phyloP scores from a whole-genome alignment of 495 filamentous ascomycete genomes.

The Oidiodendron maius region DNA sequence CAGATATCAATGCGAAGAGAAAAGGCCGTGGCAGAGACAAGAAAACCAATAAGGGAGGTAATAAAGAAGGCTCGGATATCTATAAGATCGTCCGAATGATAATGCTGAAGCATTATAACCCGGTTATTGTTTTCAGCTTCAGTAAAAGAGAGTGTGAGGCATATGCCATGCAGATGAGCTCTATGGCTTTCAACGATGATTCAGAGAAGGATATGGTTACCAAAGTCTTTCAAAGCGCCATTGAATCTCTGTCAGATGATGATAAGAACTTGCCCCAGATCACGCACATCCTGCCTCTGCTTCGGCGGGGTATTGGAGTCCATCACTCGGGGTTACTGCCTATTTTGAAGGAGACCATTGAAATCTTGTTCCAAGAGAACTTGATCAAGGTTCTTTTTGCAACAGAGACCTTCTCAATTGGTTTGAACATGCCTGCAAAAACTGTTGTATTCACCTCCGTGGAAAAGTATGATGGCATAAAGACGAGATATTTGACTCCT shows the following conservation, averaged over 20 bases:
- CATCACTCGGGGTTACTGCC: conserved; percentile 95
- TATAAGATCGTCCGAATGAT: conserved; percentile 98
- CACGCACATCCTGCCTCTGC: conserved; percentile 78
- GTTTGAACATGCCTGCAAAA: conserved; percentile 98
- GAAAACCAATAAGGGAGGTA: conserved; percentile 80
- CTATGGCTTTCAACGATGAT: conserved; percentile 93
- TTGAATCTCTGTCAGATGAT: conserved; percentile 84
- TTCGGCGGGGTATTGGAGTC: conserved; percentile 89
- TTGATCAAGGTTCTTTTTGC: conserved; percentile 97
- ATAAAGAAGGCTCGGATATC: conserved; percentile 64
- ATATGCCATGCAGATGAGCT: conserved; percentile 75
- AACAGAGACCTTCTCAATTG: conserved; percentile 97
- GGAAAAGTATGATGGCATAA: conserved; percentile 86
- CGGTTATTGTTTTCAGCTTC: conserved; percentile 98
- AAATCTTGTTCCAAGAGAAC: conserved; percentile 97
- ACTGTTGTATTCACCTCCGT: conserved; percentile 98
- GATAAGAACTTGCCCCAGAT: conserved; percentile 86
- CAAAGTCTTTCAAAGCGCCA: conserved; percentile 88
- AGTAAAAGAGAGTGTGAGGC: conserved; percentile 94
- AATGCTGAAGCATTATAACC: conserved; percentile 91
- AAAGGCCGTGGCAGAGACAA: conserved; percentile 89
- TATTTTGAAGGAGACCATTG: conserved; percentile 96
- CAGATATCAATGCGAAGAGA: conserved; percentile 67
- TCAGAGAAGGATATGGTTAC: conserved; percentile 91
- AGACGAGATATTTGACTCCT: conserved; percentile 77